These are phyloP conservation scores for Candida ficus DNA, from an alignment of 805 yeast genomes.

Conservation along the genomic window DNA sequence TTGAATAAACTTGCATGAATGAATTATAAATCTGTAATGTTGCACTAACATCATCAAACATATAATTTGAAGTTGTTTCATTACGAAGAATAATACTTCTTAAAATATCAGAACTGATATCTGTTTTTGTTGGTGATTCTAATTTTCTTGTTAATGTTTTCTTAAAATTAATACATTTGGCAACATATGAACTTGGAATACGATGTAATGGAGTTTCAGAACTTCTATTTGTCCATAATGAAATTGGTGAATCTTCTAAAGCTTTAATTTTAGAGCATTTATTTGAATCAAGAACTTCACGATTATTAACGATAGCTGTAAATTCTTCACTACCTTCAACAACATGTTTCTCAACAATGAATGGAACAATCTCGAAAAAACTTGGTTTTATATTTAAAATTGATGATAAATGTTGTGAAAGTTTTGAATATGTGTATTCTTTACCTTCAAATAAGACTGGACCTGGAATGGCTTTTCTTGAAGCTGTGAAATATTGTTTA, in stretches of 20 bases:
- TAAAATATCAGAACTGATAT: slow-evolving; percentile 9
- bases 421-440: slow-evolving; percentile 4
- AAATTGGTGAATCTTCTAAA: neutral
- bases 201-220: neutral
- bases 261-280: neutral
- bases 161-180: slow-evolving; percentile 6
- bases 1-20: neutral
- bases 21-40: slow-evolving; percentile 2
- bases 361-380: slow-evolving; percentile 15
- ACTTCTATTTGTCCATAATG: neutral
- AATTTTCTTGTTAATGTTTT: neutral
- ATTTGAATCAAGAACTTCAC: slow-evolving; percentile 8
- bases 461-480: slow-evolving; percentile 4
- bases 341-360: slow-evolving; percentile 3
- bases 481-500: slow-evolving; percentile 5
- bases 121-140: neutral
- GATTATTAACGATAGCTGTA: slow-evolving; percentile 5
- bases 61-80: slow-evolving; percentile 1
- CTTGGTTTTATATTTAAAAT: slow-evolving; percentile 3
- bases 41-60: slow-evolving; percentile 3
- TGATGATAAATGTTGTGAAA: slow-evolving; percentile 5
- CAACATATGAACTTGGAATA: slow-evolving; percentile 4
- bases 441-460: slow-evolving; percentile 8
- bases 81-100: slow-evolving; percentile 10
- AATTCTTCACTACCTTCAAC: slow-evolving; percentile 2